Evolutionary conservation across 2,329 filamentous ascomycete genomes (phyloP).

Genomic region (Lizonia empirigonia): DNA sequence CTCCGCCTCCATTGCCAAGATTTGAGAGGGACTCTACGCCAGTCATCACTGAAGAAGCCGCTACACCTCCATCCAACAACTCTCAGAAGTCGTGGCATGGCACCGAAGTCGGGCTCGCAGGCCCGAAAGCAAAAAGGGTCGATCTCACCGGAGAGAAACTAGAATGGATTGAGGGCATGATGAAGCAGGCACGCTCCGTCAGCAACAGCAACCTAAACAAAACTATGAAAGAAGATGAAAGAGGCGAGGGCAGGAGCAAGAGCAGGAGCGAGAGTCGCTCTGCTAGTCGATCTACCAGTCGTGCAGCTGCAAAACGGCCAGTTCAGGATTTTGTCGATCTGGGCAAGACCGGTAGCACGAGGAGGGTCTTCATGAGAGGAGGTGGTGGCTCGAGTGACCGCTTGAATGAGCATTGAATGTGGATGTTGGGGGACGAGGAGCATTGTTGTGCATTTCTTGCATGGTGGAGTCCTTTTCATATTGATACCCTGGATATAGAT

Average conservation of each 20-base stretch:
- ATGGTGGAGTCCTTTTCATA: constrained; percentile 11
- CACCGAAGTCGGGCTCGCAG: constrained; percentile 68
- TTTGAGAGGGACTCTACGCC: constrained; percentile 31
- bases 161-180: constrained; percentile 82
- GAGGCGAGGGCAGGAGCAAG: constrained; percentile 29
- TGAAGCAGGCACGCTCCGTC: constrained; percentile 75
- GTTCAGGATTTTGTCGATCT: constrained; percentile 66
- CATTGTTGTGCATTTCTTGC: constrained; percentile 1
- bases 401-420: constrained; percentile 10
- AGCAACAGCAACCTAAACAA: constrained; percentile 64
- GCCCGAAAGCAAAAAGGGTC: constrained; percentile 68
- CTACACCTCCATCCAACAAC: constrained; percentile 34
- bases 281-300: constrained; percentile 30
- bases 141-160: constrained; percentile 72
- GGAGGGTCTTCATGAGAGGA: constrained; percentile 68
- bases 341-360: constrained; percentile 73
- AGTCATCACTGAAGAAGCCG: constrained; percentile 32
- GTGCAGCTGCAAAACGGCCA: constrained; percentile 25
- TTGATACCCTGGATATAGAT: constrained; percentile 21
- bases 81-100: constrained; percentile 46
- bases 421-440: neutral
- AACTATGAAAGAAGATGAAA: constrained; percentile 23
- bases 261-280: constrained; percentile 37
- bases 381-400: constrained; percentile 5
- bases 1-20: constrained; percentile 33